Percentiles rank a stretch among this genome's conserved stretches.
phyloP scores from a whole-genome alignment of 176 grass and related monocot species.

The Calamus simplicifolius region DNA sequence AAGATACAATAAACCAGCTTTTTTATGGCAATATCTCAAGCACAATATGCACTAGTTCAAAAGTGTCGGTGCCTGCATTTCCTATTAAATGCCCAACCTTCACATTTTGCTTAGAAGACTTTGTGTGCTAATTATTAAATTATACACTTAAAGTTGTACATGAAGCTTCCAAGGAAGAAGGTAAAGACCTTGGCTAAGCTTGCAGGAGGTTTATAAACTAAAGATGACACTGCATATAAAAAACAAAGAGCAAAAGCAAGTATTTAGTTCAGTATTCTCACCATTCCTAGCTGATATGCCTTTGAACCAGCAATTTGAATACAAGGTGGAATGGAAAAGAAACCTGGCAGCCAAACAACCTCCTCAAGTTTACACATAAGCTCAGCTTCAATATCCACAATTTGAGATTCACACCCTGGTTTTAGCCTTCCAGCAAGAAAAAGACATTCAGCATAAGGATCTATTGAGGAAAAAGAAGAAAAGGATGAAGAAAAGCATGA shows the following conservation, averaged over 20 bases:
- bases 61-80: no score
- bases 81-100: no score
- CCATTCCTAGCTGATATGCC: constrained; percentile 83
- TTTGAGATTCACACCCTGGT: constrained; percentile 51
- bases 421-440: constrained; percentile 53
- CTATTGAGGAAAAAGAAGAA: not conserved
- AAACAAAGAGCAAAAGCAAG: not conserved
- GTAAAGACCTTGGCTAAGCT: not conserved
- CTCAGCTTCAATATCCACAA: constrained; percentile 49
- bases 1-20: no score
- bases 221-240: not conserved
- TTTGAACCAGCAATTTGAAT: constrained; percentile 74
- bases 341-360: constrained; percentile 71
- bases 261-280: constrained; percentile 4
- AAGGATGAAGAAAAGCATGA: not conserved
- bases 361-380: constrained; percentile 59
- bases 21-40: no score
- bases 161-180: not conserved
- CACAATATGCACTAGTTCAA: no score
- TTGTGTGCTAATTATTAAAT: no score
- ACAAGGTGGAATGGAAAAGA: constrained; percentile 65
- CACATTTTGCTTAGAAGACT: no score
- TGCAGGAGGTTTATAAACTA: not conserved
- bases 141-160: no score
- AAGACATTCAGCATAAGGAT: constrained; percentile 6